Conservation (phyloP, 2,329 filamentous ascomycete species). For the Ceratocystis ficicola region DNA sequence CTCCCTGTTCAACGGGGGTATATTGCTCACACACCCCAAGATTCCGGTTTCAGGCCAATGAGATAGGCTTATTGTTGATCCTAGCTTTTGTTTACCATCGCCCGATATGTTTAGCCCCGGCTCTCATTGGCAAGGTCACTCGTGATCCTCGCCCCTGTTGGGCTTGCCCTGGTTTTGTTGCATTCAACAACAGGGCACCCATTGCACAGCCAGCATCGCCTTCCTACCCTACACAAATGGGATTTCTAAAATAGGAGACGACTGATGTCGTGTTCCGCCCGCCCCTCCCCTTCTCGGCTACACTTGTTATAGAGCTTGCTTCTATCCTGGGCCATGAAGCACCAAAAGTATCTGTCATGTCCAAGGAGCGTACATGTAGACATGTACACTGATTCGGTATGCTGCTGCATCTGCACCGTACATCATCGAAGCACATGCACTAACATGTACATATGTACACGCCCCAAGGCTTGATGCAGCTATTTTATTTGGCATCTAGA, state of each 20-base stretch:
- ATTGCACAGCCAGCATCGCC: not conserved
- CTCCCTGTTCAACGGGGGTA: not conserved
- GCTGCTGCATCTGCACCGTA: not conserved
- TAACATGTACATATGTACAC: not conserved
- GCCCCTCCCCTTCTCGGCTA: not conserved
- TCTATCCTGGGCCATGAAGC: not conserved
- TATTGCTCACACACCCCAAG: not conserved
- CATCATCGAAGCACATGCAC: not conserved
- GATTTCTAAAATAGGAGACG: not conserved
- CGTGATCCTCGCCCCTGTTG: not conserved
- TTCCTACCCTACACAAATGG: not conserved
- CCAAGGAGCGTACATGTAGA: not conserved
- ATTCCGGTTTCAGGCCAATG: slow-evolving; percentile 4
- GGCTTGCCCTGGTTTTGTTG: not conserved
- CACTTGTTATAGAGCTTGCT: slow-evolving; percentile 2
- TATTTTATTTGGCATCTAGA: not conserved
- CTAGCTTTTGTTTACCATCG: not conserved
- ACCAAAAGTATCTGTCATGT: not conserved
- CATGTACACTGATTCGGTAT: not conserved
- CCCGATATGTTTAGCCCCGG: not conserved
- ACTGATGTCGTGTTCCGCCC: not conserved
- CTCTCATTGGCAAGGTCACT: not conserved
- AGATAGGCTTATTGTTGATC: not conserved
- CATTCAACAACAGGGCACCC: slow-evolving; percentile 1
- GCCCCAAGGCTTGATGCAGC: not conserved